phyloP scores from a whole-genome alignment of 257 asterid genomes.

The Fraxinus quadrangulata region DNA sequence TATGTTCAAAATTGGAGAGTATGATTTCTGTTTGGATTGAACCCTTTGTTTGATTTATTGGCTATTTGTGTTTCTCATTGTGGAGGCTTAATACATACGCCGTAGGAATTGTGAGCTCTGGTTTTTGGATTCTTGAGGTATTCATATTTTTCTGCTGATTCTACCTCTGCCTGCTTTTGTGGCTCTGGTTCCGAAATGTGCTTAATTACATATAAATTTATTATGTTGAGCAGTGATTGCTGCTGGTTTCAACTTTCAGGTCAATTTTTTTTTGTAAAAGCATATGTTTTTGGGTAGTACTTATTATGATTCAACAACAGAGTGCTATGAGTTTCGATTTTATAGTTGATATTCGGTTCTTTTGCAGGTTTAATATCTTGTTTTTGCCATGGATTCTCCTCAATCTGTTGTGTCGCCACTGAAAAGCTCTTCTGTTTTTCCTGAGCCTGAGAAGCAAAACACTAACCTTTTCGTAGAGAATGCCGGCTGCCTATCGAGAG shows the following conservation, averaged over 20 bases:
- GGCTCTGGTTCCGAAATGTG: not conserved
- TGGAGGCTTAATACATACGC: not conserved
- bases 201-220: too few species aligned
- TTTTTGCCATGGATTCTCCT: slow-evolving; percentile 47
- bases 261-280: too few species aligned
- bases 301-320: not conserved
- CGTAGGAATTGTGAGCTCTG: not conserved
- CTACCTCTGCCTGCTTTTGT: not conserved
- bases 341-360: not conserved
- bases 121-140: not conserved
- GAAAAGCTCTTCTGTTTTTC: slow-evolving; percentile 33
- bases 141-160: not conserved
- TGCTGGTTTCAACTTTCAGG: too few species aligned
- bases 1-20: not conserved
- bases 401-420: slow-evolving; percentile 54
- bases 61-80: not conserved
- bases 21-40: not conserved
- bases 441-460: slow-evolving; percentile 43
- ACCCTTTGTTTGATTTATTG: not conserved
- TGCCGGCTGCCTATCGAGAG: slow-evolving; percentile 26
- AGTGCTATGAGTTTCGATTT: not conserved
- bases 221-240: too few species aligned
- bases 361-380: slow-evolving; percentile 26
- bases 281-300: too few species aligned
- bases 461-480: slow-evolving; percentile 34